Evolutionary conservation across 2,329 filamentous ascomycete genomes (phyloP).

Genomic region (Paramyrothecium roridum): DNA sequence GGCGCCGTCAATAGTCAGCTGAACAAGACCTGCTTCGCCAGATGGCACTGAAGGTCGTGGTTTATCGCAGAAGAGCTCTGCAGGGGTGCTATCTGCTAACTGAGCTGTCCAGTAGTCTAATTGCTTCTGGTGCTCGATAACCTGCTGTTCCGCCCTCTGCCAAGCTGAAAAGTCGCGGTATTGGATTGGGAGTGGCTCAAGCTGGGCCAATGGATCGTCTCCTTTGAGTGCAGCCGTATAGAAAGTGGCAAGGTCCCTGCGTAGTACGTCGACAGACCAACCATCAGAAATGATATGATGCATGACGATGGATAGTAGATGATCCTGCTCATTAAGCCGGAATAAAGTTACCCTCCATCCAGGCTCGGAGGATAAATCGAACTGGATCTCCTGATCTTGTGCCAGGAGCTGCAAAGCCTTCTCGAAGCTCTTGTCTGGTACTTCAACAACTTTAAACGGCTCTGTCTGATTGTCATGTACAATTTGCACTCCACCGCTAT

Average conservation of each 20-base stretch:
- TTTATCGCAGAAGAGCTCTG: constrained; percentile 12
- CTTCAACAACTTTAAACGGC: neutral
- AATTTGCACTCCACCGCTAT: neutral
- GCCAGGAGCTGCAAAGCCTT: neutral
- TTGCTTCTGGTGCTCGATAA: constrained; percentile 12
- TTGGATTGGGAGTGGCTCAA: constrained; percentile 14
- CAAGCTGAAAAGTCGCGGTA: constrained; percentile 21
- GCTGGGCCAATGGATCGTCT: neutral
- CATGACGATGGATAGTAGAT: constrained; percentile 21
- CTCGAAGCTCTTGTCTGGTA: neutral
- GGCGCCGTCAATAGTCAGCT: constrained; percentile 4
- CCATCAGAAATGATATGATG: constrained; percentile 25
- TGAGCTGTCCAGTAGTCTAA: constrained; percentile 17
- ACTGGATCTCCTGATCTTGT: constrained; percentile 15
- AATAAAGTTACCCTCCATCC: constrained; percentile 16
- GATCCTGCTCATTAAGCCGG: constrained; percentile 6
- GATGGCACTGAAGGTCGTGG: constrained; percentile 10
- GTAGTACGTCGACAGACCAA: constrained; percentile 22
- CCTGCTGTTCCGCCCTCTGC: constrained; percentile 15
- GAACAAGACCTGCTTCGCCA: constrained; percentile 6
- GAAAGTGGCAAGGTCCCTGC: constrained; percentile 13
- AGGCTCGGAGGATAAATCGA: constrained; percentile 14
- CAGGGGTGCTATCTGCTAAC: constrained; percentile 9
- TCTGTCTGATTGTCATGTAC: neutral
- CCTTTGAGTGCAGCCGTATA: constrained; percentile 9